Percentiles rank a stretch among this genome's conserved stretches.
Evolutionary conservation across 1,284 basidiomycete genomes (phyloP).

Genomic region (Moesziomyces sp.): DNA sequence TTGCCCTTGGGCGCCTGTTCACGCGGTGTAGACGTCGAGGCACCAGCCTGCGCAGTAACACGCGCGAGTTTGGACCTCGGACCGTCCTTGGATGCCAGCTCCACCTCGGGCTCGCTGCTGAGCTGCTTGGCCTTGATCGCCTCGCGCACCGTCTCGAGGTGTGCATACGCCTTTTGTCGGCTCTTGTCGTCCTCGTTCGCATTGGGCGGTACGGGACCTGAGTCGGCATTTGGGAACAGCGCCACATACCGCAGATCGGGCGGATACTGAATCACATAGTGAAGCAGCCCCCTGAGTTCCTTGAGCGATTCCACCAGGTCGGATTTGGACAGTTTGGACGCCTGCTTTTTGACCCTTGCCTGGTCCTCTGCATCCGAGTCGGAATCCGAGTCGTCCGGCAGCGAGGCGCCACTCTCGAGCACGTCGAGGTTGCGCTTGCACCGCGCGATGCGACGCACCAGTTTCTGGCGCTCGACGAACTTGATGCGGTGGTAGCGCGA

Average conservation of each 20-base stretch:
- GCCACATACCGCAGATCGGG: constrained; percentile 46
- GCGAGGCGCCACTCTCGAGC: constrained; percentile 8
- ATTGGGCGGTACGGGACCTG: constrained; percentile 18
- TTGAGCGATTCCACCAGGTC: constrained; percentile 18
- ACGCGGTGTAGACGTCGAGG: constrained; percentile 11
- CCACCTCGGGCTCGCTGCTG: constrained; percentile 48
- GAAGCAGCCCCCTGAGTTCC: constrained; percentile 29
- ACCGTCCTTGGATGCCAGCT: constrained; percentile 35
- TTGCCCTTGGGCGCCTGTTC: constrained; percentile 28
- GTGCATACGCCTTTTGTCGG: constrained; percentile 30
- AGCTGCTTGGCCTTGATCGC: constrained; percentile 38
- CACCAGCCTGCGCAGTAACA: background rate
- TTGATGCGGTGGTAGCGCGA: constrained; percentile 50
- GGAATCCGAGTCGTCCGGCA: constrained; percentile 16
- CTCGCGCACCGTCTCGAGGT: constrained; percentile 36
- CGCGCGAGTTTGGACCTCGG: constrained; percentile 14
- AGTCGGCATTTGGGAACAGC: constrained; percentile 33
- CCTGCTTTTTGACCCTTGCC: constrained; percentile 12
- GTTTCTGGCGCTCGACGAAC: constrained; percentile 51
- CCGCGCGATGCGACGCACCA: constrained; percentile 30
- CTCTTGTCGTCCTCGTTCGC: constrained; percentile 33
- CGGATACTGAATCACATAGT: constrained; percentile 46
- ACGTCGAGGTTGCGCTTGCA: constrained; percentile 24
- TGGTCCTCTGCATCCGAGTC: constrained; percentile 24
- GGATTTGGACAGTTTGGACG: constrained; percentile 26